Evolutionary conservation across 306 rosid species (phyloP).

Genomic region (Casuarina equisetifolia): DNA sequence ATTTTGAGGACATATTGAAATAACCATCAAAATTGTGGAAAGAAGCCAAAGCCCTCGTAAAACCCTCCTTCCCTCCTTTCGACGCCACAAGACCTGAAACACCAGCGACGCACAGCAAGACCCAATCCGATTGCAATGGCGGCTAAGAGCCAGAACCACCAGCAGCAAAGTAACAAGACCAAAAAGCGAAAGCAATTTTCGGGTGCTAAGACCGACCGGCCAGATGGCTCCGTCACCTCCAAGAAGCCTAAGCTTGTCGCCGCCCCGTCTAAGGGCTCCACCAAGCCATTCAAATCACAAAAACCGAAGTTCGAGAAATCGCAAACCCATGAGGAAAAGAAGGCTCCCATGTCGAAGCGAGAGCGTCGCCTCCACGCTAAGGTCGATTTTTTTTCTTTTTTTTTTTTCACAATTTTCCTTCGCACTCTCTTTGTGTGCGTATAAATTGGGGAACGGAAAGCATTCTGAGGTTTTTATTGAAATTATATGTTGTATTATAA

Average conservation of each 20-base stretch:
- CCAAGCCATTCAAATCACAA: conserved; percentile 35
- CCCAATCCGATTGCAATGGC: conserved; percentile 52
- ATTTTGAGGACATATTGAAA: too few species aligned
- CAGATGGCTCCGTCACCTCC: conserved; percentile 36
- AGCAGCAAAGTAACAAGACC: conserved; percentile 26
- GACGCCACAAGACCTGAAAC: not conserved
- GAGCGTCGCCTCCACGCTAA: conserved; percentile 76
- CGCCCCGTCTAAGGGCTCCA: conserved; percentile 21
- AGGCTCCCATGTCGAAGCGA: conserved; percentile 43
- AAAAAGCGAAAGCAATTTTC: conserved; percentile 63
- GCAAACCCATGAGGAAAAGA: conserved; percentile 32
- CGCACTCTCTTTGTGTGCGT: not conserved
- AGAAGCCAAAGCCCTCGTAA: too few species aligned
- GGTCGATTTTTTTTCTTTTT: conserved; percentile 31
- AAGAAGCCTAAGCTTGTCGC: conserved; percentile 49
- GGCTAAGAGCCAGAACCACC: conserved; percentile 49
- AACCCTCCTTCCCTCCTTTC: too few species aligned
- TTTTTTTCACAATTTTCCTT: not conserved
- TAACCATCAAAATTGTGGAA: too few species aligned
- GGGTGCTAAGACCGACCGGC: conserved; percentile 31
- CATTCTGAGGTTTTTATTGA: not conserved
- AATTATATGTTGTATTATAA: not conserved
- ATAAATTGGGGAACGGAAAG: not conserved
- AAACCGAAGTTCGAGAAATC: conserved; percentile 27
- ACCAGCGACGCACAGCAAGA: not conserved